Evolutionary conservation across 108 stramenopile genomes (phyloP).

Genomic region (Cyclotella atomus): DNA sequence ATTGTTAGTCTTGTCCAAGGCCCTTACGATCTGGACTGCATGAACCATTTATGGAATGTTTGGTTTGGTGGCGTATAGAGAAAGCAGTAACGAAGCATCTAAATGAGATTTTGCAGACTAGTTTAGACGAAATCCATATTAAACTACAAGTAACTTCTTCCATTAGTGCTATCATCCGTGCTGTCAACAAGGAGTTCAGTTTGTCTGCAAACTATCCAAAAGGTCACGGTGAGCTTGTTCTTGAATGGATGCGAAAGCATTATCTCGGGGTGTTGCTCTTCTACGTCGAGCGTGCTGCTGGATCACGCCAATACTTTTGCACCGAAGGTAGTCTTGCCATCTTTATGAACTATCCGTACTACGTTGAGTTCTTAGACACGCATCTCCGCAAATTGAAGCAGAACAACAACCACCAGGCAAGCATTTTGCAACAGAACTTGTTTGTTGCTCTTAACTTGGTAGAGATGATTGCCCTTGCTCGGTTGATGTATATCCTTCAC

Average conservation of each 20-base stretch:
- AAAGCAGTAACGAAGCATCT: constrained; percentile 1
- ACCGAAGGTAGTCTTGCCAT: constrained; percentile 11
- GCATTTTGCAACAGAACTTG: constrained; percentile 20
- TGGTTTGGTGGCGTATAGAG: constrained; percentile 31
- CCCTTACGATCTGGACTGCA: neutral
- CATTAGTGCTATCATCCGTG: constrained; percentile 12
- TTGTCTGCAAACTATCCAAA: constrained; percentile 38
- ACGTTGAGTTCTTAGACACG: constrained; percentile 35
- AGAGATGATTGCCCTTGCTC: constrained; percentile 21
- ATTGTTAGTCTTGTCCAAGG: neutral
- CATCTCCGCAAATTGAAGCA: neutral
- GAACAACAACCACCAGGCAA: too few species aligned
- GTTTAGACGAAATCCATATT: constrained; percentile 29
- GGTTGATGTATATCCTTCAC: constrained; percentile 19
- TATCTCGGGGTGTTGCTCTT: constrained; percentile 24
- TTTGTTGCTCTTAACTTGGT: constrained; percentile 18
- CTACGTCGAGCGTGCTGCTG: constrained; percentile 25
- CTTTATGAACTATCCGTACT: constrained; percentile 15
- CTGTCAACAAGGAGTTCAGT: constrained; percentile 29
- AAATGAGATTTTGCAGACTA: neutral
- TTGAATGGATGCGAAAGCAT: constrained; percentile 14
- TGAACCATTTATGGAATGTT: constrained; percentile 15
- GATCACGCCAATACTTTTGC: constrained; percentile 32
- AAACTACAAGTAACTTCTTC: constrained; percentile 19
- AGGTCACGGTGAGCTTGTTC: constrained; percentile 25